Evolutionary conservation across 2,329 filamentous ascomycete species (phyloP).

Genomic region (Colletotrichum lindemuthianum): DNA sequence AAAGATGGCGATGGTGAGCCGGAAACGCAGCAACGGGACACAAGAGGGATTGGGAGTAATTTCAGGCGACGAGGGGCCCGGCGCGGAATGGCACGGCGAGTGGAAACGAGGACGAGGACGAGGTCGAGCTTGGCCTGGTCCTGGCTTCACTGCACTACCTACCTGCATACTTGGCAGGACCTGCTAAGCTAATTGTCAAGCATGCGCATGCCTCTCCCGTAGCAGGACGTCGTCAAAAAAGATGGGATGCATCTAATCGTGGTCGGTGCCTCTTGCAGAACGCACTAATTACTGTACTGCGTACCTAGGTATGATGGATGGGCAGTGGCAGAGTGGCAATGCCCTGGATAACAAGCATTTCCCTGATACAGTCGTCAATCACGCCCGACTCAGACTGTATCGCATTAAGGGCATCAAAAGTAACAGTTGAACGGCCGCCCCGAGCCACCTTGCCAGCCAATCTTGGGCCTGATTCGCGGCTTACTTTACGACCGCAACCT

Average conservation of each 20-base stretch:
- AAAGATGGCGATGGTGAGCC: slow-evolving; percentile 19
- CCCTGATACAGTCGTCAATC: background rate
- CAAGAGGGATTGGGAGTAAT: slow-evolving; percentile 25
- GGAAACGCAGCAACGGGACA: slow-evolving; percentile 13
- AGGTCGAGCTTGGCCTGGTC: slow-evolving; percentile 3
- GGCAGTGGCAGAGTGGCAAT: too few species aligned
- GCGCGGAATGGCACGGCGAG: slow-evolving; percentile 22
- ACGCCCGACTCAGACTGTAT: background rate
- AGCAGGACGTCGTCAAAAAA: too few species aligned
- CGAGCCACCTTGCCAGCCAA: background rate
- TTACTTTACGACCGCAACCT: too few species aligned
- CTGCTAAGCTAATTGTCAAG: background rate
- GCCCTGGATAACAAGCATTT: background rate
- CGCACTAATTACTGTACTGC: too few species aligned
- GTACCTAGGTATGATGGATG: too few species aligned
- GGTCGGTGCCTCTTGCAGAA: too few species aligned
- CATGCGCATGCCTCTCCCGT: too few species aligned
- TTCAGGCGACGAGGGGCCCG: slow-evolving; percentile 32
- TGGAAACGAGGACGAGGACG: slow-evolving; percentile 10
- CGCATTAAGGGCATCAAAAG: background rate
- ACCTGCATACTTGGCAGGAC: background rate
- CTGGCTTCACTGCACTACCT: background rate
- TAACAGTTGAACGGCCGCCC: background rate
- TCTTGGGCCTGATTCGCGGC: too few species aligned
- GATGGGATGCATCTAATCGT: too few species aligned